These are phyloP conservation scores for Nicotiana knightiana DNA, from an alignment of 257 asterid genomes.

Conservation along the genomic window DNA sequence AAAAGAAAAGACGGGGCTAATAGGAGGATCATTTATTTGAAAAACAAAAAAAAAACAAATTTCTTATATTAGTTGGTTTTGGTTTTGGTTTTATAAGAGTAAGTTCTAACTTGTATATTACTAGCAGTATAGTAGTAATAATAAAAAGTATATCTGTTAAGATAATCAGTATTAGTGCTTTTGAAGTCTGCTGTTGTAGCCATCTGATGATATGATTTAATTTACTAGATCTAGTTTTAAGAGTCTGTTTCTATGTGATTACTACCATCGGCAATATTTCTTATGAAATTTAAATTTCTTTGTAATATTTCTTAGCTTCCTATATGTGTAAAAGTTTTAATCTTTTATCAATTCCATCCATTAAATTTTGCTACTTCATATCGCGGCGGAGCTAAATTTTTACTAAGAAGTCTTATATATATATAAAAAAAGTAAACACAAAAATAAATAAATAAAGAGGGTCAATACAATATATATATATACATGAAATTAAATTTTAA, in stretches of 20 bases:
- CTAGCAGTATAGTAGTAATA: background rate
- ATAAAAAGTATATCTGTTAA: background rate
- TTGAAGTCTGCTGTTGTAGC: background rate
- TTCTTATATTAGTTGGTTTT: background rate
- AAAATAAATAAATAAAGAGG: too few species aligned
- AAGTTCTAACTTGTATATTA: background rate
- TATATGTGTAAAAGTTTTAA: background rate
- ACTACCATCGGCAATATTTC: background rate
- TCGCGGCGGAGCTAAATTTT: too few species aligned
- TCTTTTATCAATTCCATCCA: background rate
- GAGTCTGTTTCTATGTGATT: background rate
- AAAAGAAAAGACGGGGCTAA: background rate
- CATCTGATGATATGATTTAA: slow-evolving; percentile 2
- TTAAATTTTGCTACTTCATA: too few species aligned
- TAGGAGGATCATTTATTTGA: background rate
- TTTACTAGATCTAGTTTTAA: background rate
- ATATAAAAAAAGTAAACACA: too few species aligned
- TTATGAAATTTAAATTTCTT: background rate
- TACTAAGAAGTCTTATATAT: too few species aligned
- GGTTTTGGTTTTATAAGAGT: background rate
- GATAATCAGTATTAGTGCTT: background rate
- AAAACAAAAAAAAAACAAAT: background rate
- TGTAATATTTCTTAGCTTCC: background rate
- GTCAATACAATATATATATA: too few species aligned
- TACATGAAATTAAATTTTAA: too few species aligned